Conservation (phyloP, 441 rosid species). For the Kokia cookei region DNA sequence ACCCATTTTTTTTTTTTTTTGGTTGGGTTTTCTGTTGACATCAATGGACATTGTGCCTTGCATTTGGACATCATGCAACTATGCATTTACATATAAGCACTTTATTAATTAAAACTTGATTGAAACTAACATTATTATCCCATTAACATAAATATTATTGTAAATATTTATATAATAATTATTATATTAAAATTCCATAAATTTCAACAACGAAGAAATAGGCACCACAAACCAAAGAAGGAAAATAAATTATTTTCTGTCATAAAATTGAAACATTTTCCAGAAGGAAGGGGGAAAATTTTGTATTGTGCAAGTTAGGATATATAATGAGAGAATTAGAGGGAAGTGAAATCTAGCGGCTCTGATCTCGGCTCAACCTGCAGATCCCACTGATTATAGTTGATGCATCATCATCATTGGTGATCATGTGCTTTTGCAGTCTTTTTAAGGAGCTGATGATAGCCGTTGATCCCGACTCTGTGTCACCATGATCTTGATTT, state of each 20-base stretch:
- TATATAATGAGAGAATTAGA: neutral
- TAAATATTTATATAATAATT: neutral
- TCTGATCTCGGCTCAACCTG: constrained; percentile 37
- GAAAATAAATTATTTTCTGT: neutral
- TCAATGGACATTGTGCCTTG: too few species aligned
- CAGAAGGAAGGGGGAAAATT: neutral
- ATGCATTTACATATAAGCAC: too few species aligned
- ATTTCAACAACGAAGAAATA: neutral
- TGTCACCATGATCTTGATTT: neutral
- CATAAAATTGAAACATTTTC: neutral
- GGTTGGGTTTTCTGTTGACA: too few species aligned
- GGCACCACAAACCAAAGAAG: neutral
- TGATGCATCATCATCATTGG: constrained; percentile 25
- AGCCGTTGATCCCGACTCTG: constrained; percentile 34
- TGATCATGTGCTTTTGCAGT: constrained; percentile 26
- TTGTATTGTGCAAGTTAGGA: neutral
- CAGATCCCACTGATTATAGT: constrained; percentile 28
- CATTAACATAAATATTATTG: too few species aligned
- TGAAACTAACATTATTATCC: too few species aligned
- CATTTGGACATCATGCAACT: too few species aligned
- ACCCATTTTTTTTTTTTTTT: too few species aligned
- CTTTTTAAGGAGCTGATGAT: constrained; percentile 22
- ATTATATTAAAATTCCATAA: neutral
- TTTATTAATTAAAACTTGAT: too few species aligned
- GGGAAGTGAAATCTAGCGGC: constrained; percentile 19